Evolutionary conservation across 257 asterid species (phyloP).

Genomic region (Solanum pinnatisectum): DNA sequence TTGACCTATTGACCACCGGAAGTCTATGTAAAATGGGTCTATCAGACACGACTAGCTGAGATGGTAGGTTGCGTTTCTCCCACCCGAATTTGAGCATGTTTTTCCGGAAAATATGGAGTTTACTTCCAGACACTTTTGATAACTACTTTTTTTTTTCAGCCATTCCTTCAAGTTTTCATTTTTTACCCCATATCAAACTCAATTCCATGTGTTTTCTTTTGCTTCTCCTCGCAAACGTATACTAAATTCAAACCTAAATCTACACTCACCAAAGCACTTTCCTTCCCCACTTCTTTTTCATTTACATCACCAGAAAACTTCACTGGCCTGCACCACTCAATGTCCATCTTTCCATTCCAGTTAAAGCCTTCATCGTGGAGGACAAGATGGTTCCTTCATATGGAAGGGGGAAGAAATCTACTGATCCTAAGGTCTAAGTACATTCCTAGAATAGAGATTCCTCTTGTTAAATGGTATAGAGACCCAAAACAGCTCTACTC

Average conservation of each 20-base stretch:
- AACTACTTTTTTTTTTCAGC: neutral
- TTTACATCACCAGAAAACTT: neutral
- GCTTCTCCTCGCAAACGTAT: neutral
- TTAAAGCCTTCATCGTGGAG: conserved; percentile 51
- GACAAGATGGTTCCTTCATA: conserved; percentile 53
- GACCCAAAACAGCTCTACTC: conserved; percentile 35
- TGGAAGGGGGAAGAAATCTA: conserved; percentile 55
- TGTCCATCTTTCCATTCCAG: conserved; percentile 45
- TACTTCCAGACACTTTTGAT: neutral
- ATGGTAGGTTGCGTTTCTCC: neutral
- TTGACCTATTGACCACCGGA: neutral
- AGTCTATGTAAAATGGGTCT: neutral
- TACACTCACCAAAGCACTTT: neutral
- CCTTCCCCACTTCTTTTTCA: neutral
- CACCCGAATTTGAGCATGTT: neutral
- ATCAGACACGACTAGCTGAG: neutral
- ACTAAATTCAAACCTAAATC: neutral
- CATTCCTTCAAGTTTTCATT: neutral
- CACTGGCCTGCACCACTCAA: neutral
- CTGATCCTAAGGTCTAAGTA: conserved; percentile 60
- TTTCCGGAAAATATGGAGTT: neutral
- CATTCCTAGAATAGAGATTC: conserved; percentile 38
- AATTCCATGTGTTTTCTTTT: neutral
- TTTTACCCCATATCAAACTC: neutral
- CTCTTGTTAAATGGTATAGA: neutral